Percentiles rank a stretch among this genome's conserved stretches.
These are phyloP conservation scores for Sporothrix curviconia DNA, from an alignment of 2,329 filamentous ascomycete genomes.

Conservation along the genomic window DNA sequence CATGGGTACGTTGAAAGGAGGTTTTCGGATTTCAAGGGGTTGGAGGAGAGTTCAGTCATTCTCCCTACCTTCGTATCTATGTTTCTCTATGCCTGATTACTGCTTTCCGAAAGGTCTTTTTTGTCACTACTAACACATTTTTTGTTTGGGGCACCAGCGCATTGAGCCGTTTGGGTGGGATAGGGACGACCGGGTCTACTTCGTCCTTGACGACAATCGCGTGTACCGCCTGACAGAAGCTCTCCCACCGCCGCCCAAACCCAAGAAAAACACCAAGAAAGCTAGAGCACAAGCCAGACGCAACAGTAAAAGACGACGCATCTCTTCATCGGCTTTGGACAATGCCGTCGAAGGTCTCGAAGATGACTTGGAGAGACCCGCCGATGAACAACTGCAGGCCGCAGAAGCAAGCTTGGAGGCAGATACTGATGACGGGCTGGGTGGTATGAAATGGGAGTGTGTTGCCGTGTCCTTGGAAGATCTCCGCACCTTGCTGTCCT, in stretches of 20 bases:
- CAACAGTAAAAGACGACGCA: constrained; percentile 65
- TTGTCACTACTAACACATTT: no score
- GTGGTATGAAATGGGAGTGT: constrained; percentile 83
- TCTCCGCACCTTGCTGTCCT: constrained; percentile 63
- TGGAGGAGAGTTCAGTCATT: no score
- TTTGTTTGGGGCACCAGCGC: constrained; percentile 40
- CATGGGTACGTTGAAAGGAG: constrained; percentile 62
- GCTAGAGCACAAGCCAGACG: constrained; percentile 58
- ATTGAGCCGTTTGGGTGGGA: constrained; percentile 89
- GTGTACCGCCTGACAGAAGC: constrained; percentile 83
- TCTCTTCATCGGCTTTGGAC: constrained; percentile 35
- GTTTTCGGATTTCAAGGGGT: no score
- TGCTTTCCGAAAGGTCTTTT: no score
- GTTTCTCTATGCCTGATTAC: no score
- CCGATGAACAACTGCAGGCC: constrained; percentile 21
- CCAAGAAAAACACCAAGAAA: constrained; percentile 59
- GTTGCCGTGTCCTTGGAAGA: constrained; percentile 76
- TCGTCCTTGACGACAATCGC: constrained; percentile 86
- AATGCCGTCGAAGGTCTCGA: constrained; percentile 34
- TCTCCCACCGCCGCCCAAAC: constrained; percentile 53
- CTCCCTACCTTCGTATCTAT: no score
- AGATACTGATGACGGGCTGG: constrained; percentile 54
- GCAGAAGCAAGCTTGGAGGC: constrained; percentile 26
- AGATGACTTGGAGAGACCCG: constrained; percentile 24
- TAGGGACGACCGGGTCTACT: constrained; percentile 76